phyloP scores from a whole-genome alignment of 2,329 filamentous ascomycete species.

The Aspergillus pseudonomiae region DNA sequence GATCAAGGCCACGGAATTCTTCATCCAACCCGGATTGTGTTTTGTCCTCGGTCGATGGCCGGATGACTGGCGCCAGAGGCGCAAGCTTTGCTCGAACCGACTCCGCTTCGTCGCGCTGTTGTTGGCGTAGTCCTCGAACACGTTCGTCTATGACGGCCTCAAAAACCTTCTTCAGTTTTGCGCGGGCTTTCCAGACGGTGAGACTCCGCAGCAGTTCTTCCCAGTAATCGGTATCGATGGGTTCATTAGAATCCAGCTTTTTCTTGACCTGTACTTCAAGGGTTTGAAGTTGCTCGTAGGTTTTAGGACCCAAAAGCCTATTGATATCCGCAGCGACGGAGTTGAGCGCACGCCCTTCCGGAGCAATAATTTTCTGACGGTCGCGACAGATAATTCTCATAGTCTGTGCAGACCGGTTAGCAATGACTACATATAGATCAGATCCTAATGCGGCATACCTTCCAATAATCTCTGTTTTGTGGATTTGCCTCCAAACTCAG shows the following conservation, averaged over 20 bases:
- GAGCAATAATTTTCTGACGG: slow-evolving; percentile 65
- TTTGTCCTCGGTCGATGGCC: slow-evolving; percentile 16
- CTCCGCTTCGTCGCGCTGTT: slow-evolving; percentile 69
- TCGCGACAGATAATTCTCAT: slow-evolving; percentile 83
- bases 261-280: slow-evolving; percentile 83
- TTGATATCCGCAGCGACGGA: slow-evolving; percentile 89
- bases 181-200: slow-evolving; percentile 88
- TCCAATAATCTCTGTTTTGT: slow-evolving; percentile 87
- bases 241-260: slow-evolving; percentile 85
- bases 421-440: slow-evolving; percentile 11
- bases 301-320: slow-evolving; percentile 81
- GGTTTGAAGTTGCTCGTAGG: slow-evolving; percentile 79
- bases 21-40: slow-evolving; percentile 2
- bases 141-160: slow-evolving; percentile 73
- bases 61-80: slow-evolving; percentile 48
- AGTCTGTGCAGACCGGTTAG: slow-evolving; percentile 54
- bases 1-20: slow-evolving; percentile 58
- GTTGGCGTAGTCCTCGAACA: slow-evolving; percentile 65
- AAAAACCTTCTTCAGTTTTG: slow-evolving; percentile 77
- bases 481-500: slow-evolving; percentile 76
- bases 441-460: slow-evolving; percentile 44
- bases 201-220: slow-evolving; percentile 85
- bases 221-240: slow-evolving; percentile 97
- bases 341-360: slow-evolving; percentile 74
- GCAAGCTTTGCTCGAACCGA: slow-evolving; percentile 57